A percentile compares a stretch with the other conserved stretches of the same genome.
These are phyloP conservation scores for Crithidia brevicula DNA, from an alignment of 208 protist species.

Conservation along the genomic window DNA sequence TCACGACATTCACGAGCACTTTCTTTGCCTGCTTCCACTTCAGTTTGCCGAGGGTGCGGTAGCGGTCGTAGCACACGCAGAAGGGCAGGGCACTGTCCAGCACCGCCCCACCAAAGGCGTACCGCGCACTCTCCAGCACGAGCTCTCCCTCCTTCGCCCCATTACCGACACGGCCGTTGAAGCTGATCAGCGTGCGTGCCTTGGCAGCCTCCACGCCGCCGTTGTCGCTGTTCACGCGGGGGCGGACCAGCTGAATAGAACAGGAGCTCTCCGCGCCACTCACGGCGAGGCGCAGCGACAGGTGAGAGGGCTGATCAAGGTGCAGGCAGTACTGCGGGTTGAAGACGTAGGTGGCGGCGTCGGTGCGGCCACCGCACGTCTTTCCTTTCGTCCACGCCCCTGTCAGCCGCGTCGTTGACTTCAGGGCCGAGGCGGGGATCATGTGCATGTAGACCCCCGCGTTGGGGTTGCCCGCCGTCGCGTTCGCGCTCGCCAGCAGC, in stretches of 20 bases:
- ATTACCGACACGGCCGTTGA: conserved; percentile 51
- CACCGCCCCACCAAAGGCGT: conserved; percentile 58
- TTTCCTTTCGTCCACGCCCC: conserved; percentile 75
- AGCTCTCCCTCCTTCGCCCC: conserved; percentile 45
- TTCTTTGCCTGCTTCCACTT: conserved; percentile 40
- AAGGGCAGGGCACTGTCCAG: conserved; percentile 73
- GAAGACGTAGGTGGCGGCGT: conserved; percentile 69
- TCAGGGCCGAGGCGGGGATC: conserved; percentile 60
- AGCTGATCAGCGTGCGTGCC: conserved; percentile 26
- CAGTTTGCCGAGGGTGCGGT: conserved; percentile 48
- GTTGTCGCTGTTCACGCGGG: conserved; percentile 26
- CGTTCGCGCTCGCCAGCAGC: conserved; percentile 37
- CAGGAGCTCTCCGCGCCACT: conserved; percentile 39
- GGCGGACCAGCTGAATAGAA: conserved; percentile 44
- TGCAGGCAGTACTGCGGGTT: conserved; percentile 74
- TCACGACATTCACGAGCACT: conserved; percentile 35
- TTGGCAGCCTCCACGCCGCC: not conserved
- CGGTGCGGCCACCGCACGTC: conserved; percentile 71
- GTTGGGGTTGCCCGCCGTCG: conserved; percentile 28
- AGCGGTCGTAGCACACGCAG: conserved; percentile 59
- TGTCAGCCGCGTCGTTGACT: conserved; percentile 38
- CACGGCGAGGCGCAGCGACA: conserved; percentile 62
- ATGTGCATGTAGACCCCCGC: conserved; percentile 82
- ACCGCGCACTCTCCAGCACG: conserved; percentile 57
- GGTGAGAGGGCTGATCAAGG: conserved; percentile 53